Conservation (phyloP, 345 rosid genomes). For the Salix udensis region DNA sequence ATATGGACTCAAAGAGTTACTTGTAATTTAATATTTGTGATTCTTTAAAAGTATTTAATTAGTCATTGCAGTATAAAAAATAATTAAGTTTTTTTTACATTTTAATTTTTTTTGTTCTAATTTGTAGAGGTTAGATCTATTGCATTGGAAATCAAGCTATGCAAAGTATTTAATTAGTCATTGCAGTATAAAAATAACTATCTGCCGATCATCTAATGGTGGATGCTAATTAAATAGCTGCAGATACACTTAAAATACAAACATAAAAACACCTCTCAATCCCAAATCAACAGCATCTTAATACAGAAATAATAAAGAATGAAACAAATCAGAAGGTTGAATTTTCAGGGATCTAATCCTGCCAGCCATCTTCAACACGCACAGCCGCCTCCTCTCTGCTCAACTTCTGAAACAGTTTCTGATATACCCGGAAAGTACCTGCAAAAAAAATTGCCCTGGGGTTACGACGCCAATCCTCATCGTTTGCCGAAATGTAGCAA, state of each 20-base stretch:
- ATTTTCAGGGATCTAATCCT: background rate
- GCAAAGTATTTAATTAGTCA: no score
- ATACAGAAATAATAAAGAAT: background rate
- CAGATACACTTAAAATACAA: background rate
- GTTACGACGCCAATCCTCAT: background rate
- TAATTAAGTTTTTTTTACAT: no score
- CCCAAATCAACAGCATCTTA: background rate
- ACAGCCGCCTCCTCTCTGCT: conserved; percentile 60
- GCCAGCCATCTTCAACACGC: conserved; percentile 44
- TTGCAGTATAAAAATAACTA: no score
- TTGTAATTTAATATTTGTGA: no score
- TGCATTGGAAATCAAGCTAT: no score
- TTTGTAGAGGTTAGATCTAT: no score
- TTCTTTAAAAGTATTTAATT: no score
- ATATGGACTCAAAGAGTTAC: no score
- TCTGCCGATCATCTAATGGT: background rate
- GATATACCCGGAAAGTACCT: conserved; percentile 58
- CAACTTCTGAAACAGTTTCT: conserved; percentile 54
- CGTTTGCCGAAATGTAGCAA: background rate
- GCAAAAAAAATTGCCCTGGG: conserved; percentile 8
- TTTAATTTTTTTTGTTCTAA: no score
- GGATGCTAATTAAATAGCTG: background rate
- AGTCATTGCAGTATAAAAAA: no score
- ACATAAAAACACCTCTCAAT: background rate
- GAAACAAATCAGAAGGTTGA: background rate